phyloP scores from a whole-genome alignment of 768 basidiomycete species.

The Pleurotus giganteus region DNA sequence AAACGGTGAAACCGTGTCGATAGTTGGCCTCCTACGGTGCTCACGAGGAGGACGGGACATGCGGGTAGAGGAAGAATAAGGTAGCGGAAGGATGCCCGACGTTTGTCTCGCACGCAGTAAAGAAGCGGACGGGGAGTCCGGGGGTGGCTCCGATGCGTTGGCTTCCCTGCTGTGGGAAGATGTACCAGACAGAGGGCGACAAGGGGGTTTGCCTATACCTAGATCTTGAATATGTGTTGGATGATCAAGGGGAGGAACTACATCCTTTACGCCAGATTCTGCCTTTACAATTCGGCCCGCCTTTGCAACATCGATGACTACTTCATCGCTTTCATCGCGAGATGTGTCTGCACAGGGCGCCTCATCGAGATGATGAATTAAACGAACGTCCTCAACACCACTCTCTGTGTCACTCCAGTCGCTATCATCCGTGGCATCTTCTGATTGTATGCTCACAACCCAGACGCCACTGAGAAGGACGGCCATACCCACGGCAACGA shows the following conservation, averaged over 20 bases:
- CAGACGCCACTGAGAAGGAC: slow-evolving; percentile 86
- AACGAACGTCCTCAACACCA: slow-evolving; percentile 26
- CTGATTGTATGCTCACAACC: slow-evolving; percentile 79
- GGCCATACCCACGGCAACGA: slow-evolving; percentile 75
- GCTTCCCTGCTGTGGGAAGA: background rate
- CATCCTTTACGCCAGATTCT: background rate
- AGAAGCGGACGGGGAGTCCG: background rate
- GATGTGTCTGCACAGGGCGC: background rate
- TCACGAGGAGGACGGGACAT: background rate
- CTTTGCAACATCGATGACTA: background rate
- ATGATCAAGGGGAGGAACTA: background rate
- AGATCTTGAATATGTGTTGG: background rate
- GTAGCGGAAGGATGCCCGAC: background rate
- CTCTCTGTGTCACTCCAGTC: slow-evolving; percentile 45
- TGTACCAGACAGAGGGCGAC: background rate
- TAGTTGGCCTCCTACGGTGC: slow-evolving; percentile 6
- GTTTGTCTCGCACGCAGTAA: background rate
- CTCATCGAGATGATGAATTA: slow-evolving; percentile 22
- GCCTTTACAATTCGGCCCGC: background rate
- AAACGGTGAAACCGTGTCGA: slow-evolving; percentile 1
- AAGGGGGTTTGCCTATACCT: background rate
- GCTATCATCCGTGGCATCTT: slow-evolving; percentile 48
- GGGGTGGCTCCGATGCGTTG: background rate
- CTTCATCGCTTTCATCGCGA: background rate
- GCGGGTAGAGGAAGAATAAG: background rate